phyloP scores from a whole-genome alignment of 2,329 filamentous ascomycete genomes.

The Aspergillus cejpii region DNA sequence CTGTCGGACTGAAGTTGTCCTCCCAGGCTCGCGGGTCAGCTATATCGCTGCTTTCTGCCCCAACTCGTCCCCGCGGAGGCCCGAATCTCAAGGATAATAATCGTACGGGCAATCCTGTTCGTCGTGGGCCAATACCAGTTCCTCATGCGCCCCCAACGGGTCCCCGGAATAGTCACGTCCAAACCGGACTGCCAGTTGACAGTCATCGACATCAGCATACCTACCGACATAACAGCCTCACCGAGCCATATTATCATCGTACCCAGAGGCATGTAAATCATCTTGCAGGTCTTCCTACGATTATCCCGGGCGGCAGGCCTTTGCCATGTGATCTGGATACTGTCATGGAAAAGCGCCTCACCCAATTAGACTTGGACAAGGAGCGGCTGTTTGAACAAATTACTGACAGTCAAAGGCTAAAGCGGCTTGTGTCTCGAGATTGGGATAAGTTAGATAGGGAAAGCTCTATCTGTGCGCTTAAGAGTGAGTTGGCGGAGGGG shows the following conservation, averaged over 20 bases:
- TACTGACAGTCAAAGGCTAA: constrained; percentile 39
- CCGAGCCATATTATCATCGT: constrained; percentile 34
- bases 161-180: constrained; percentile 30
- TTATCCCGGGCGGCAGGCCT: constrained; percentile 41
- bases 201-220: constrained; percentile 32
- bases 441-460: constrained; percentile 46
- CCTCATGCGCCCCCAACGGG: constrained; percentile 34
- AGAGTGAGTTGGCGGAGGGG: constrained; percentile 45
- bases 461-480: constrained; percentile 42
- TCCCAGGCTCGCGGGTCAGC: constrained; percentile 35
- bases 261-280: constrained; percentile 37
- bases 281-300: constrained; percentile 33
- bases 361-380: constrained; percentile 41
- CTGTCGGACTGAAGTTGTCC: constrained; percentile 32
- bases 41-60: constrained; percentile 40
- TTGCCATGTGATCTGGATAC: constrained; percentile 36
- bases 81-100: constrained; percentile 30
- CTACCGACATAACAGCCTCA: constrained; percentile 33
- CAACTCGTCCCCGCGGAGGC: constrained; percentile 43
- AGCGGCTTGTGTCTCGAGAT: constrained; percentile 39
- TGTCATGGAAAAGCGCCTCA: constrained; percentile 40
- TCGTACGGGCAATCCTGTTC: constrained; percentile 29
- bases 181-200: constrained; percentile 23
- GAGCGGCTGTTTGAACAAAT: constrained; percentile 42
- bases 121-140: constrained; percentile 28